A percentile compares a stretch with the other conserved stretches of the same genome.
phyloP scores from a whole-genome alignment of 2,329 filamentous ascomycete species.

The Botryotinia globosa region DNA sequence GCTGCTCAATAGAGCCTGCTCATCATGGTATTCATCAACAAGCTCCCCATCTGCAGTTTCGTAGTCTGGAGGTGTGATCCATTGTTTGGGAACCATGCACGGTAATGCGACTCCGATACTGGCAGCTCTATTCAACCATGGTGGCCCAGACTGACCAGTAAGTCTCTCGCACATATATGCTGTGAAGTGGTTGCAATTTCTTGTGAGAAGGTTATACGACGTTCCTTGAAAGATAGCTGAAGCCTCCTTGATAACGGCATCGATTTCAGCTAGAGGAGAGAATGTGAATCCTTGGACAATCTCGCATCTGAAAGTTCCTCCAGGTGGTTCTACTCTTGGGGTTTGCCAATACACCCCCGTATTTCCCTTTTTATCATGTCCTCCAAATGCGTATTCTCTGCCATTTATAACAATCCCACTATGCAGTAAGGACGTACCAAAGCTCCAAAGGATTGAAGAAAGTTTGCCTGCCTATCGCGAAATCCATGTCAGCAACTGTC shows the following conservation, averaged over 20 bases:
- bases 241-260: slow-evolving; percentile 63
- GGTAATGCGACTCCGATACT: slow-evolving; percentile 77
- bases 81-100: slow-evolving; percentile 78
- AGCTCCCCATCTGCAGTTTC: slow-evolving; percentile 70
- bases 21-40: slow-evolving; percentile 52
- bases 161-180: slow-evolving; percentile 70
- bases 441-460: slow-evolving; percentile 72
- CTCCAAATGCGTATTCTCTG: slow-evolving; percentile 81
- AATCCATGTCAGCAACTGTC: slow-evolving; percentile 19
- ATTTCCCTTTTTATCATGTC: slow-evolving; percentile 66
- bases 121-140: slow-evolving; percentile 81
- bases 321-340: slow-evolving; percentile 69
- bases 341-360: slow-evolving; percentile 84
- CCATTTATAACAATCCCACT: slow-evolving; percentile 79
- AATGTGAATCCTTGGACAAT: slow-evolving; percentile 79
- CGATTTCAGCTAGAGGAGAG: slow-evolving; percentile 65
- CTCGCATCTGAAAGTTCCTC: slow-evolving; percentile 71
- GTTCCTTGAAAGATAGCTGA: slow-evolving; percentile 72
- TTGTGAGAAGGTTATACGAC: slow-evolving; percentile 75
- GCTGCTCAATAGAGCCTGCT: slow-evolving; percentile 54
- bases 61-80: slow-evolving; percentile 76
- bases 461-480: slow-evolving; percentile 63
- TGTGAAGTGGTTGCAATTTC: slow-evolving; percentile 89
- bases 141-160: slow-evolving; percentile 66
- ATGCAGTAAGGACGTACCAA: slow-evolving; percentile 76